A percentile compares a stretch with the other conserved stretches of the same genome.
Evolutionary conservation across 1,284 basidiomycete species (phyloP).

Genomic region (Fomitopsis palustris): DNA sequence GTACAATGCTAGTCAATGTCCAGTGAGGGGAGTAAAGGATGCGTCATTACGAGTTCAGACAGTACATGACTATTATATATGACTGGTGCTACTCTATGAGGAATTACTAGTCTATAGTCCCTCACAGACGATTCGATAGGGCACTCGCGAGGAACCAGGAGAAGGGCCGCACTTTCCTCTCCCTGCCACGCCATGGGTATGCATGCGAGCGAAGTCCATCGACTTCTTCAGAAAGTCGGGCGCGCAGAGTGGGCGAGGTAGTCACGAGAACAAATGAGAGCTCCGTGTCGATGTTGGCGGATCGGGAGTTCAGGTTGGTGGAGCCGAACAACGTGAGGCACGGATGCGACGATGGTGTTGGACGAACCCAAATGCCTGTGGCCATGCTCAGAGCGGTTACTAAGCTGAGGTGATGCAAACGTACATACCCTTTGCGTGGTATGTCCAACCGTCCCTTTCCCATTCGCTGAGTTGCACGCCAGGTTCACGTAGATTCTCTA

Average conservation of each 20-base stretch:
- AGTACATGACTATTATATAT: neutral
- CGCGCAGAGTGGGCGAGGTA: constrained; percentile 41
- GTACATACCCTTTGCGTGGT: constrained; percentile 89
- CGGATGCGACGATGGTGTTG: constrained; percentile 48
- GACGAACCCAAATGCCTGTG: constrained; percentile 85
- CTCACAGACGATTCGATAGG: constrained; percentile 34
- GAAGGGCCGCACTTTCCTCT: constrained; percentile 67
- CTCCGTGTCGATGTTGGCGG: constrained; percentile 89
- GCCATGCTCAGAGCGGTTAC: neutral
- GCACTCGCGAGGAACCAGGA: constrained; percentile 66
- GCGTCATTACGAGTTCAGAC: neutral
- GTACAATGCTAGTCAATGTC: too few species aligned
- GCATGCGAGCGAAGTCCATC: constrained; percentile 44
- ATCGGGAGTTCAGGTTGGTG: constrained; percentile 93
- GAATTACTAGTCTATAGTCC: neutral
- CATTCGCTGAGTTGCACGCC: constrained; percentile 83
- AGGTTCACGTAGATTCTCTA: constrained; percentile 20
- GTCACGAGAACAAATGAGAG: constrained; percentile 86
- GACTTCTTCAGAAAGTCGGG: constrained; percentile 41
- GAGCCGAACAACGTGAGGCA: constrained; percentile 89
- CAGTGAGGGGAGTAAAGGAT: neutral
- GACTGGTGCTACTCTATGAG: neutral
- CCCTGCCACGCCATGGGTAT: constrained; percentile 53
- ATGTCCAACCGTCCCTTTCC: constrained; percentile 93
- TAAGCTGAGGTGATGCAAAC: neutral